phyloP scores from a whole-genome alignment of 2,329 filamentous ascomycete species.

The Teratosphaeria viscida region DNA sequence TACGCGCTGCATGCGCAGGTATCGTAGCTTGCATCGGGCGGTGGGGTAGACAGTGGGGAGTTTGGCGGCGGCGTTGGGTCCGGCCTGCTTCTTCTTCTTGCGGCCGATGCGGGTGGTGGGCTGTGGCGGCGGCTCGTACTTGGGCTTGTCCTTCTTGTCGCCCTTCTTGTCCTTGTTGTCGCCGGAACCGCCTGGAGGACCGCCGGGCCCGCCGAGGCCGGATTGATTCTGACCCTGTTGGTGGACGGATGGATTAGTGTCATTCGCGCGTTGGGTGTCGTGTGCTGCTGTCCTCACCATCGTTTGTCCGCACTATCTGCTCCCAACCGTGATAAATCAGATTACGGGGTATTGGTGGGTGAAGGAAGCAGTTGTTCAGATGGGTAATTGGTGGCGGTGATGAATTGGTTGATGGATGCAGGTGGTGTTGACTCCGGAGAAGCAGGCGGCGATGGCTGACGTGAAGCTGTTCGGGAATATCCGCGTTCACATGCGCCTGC shows the following conservation, averaged over 20 bases:
- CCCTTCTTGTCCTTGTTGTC: slow-evolving; percentile 82
- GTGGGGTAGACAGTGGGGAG: slow-evolving; percentile 90
- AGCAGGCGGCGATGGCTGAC: background rate
- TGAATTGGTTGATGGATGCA: background rate
- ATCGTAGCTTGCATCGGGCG: slow-evolving; percentile 91
- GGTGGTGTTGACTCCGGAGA: background rate
- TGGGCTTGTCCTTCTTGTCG: slow-evolving; percentile 90
- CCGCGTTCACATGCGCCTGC: slow-evolving; percentile 1
- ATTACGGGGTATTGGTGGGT: background rate
- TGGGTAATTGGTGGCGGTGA: background rate
- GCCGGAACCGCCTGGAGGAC: slow-evolving; percentile 54
- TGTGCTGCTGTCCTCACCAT: slow-evolving; percentile 1
- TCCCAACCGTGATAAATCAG: no score
- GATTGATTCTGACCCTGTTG: slow-evolving; percentile 72
- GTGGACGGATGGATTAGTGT: slow-evolving; percentile 9
- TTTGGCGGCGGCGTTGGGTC: slow-evolving; percentile 89
- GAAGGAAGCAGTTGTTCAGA: background rate
- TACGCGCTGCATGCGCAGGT: slow-evolving; percentile 95
- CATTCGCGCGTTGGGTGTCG: background rate
- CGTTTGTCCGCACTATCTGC: background rate
- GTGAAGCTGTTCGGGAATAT: background rate
- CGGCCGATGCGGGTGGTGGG: slow-evolving; percentile 93
- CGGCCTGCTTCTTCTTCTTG: slow-evolving; percentile 95
- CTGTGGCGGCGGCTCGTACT: slow-evolving; percentile 96
- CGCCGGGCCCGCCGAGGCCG: slow-evolving; percentile 58